Conservation (phyloP, 345 rosid species). For the Dipteronia dyeriana region DNA sequence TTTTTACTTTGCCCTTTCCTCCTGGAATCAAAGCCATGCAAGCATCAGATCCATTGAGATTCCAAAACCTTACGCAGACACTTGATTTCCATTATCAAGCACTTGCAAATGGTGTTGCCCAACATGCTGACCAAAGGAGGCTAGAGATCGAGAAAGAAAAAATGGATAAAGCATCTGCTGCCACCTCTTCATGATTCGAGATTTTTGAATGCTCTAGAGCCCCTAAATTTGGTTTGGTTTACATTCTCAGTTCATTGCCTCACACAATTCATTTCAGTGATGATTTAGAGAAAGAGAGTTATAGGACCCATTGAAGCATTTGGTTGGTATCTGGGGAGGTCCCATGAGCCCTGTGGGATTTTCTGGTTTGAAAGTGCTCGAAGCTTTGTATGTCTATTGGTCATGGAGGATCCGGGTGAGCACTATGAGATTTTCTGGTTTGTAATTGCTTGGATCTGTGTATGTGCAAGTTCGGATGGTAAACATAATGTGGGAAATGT, state of each 20-base stretch:
- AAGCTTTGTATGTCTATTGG: conserved; percentile 14
- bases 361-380: not conserved
- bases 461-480: conserved; percentile 12
- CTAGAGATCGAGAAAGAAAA: conserved; percentile 89
- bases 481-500: not conserved
- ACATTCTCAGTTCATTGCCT: conserved; percentile 19
- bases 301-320: conserved; percentile 24
- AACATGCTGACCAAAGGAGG: conserved; percentile 94
- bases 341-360: not conserved
- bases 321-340: conserved; percentile 14
- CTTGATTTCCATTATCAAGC: conserved; percentile 88
- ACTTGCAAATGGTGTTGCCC: conserved; percentile 83
- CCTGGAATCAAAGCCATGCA: conserved; percentile 58
- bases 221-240: conserved; percentile 27
- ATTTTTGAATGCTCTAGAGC: conserved; percentile 3
- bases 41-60: conserved; percentile 71
- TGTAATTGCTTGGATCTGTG: not conserved
- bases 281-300: conserved; percentile 17
- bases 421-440: not conserved
- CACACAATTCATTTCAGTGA: conserved; percentile 25
- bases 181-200: conserved; percentile 39
- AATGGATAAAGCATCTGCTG: conserved; percentile 65
- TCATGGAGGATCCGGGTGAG: conserved; percentile 8
- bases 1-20: not conserved
- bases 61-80: conserved; percentile 78